Base-by-base conservation (phyloP, 805 yeast species). In the Candida boleticola region DNA sequence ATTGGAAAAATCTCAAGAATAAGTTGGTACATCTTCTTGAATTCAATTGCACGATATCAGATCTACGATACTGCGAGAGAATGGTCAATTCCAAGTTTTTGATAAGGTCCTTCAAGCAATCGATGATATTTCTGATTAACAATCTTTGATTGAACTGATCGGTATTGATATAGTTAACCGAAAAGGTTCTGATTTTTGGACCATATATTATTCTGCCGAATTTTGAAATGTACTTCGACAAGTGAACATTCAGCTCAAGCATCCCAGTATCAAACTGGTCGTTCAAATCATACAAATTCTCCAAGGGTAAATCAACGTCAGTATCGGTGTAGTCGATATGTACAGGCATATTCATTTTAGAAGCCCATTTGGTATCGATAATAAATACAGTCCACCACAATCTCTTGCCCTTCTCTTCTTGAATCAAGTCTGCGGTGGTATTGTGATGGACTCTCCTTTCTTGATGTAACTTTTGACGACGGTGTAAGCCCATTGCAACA, bases 331-430 rank as follows among this genome's bases (percentile, higher is more conserved):
- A 67, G 42, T 66, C 67, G 36, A 68, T 63, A 44, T 66, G 70
- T 17, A 68, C 65, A 2, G 73, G 69, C 53, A 59, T 51, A 45
- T 56, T 61, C 63, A 63, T 62, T 39, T 63, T 61, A 3, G 71
- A 57, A 2, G 73, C 62, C 73, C 73, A 68, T 9, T 61, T 54
- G 5, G 63, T 60, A 48, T 69, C 74, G 29, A 64, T 58, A 10
- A 67, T 61, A 43, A 64, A 69, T 1, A 66, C 58, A 2, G 72
- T 57, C 74, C 74, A 69, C 72, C 73, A 69, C 19, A 69, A 43
- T 22, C 73, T 55, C 43, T 66, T 67, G 5, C 57, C 50, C 39
- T 61, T 64, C 36, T 68, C 73, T 9, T 46, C 39, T 3, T 10
- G 9, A 9, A 46, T 35, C 39, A 32, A 25, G 36, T 31, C 26